These are phyloP conservation scores for Aspergillus homomorphus DNA, from an alignment of 495 filamentous ascomycete genomes.

Conservation along the genomic window DNA sequence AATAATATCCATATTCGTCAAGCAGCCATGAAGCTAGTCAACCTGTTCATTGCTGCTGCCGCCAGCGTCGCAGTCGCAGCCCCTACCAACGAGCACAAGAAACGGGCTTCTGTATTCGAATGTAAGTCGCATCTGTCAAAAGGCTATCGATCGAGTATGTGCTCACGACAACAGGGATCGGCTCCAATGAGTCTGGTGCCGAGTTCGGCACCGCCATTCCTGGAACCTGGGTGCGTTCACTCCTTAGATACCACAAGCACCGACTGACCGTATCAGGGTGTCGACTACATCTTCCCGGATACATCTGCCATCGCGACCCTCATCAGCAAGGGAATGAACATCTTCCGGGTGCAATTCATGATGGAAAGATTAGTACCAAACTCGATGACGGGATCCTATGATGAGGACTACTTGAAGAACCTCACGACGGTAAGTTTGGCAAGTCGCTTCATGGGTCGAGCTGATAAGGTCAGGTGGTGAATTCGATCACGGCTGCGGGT, in stretches of 20 bases:
- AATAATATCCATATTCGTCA: neutral
- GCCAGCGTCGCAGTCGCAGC: constrained; percentile 29
- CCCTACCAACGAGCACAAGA: constrained; percentile 19
- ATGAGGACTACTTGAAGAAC: constrained; percentile 40
- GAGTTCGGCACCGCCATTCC: constrained; percentile 51
- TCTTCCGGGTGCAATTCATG: constrained; percentile 65
- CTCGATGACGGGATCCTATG: constrained; percentile 40
- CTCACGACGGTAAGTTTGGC: constrained; percentile 39
- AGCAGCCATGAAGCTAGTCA: constrained; percentile 26
- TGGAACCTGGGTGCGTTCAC: constrained; percentile 28
- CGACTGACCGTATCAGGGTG: constrained; percentile 32
- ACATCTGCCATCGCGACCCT: constrained; percentile 56
- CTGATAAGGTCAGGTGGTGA: constrained; percentile 45
- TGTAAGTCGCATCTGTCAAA: constrained; percentile 1
- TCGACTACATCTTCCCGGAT: constrained; percentile 60
- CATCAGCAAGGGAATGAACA: constrained; percentile 62
- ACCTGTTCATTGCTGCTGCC: constrained; percentile 25
- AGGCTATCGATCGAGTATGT: neutral
- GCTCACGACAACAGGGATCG: constrained; percentile 16
- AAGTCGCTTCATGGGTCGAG: neutral
- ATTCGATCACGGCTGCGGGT: constrained; percentile 58
- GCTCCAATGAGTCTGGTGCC: constrained; percentile 45
- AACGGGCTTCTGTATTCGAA: constrained; percentile 13
- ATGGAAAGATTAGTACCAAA: constrained; percentile 66
- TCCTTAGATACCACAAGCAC: neutral